A percentile compares a stretch with the other conserved stretches of the same genome.
phyloP scores from a whole-genome alignment of 1,139 yeast species.

The Protomyces inouyei region DNA sequence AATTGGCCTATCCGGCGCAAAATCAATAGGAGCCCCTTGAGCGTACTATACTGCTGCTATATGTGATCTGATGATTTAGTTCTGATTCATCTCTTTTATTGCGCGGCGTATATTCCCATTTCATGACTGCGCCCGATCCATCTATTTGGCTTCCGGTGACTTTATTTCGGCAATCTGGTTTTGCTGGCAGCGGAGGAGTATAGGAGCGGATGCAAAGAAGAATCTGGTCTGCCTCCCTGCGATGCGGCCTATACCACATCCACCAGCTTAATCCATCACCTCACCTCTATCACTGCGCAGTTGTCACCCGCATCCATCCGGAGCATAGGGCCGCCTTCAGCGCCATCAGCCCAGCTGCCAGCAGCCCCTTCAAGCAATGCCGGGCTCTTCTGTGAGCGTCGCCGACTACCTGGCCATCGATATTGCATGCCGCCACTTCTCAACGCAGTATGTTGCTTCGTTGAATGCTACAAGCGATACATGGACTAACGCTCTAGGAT shows the following conservation, averaged over 20 bases:
- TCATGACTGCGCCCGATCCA: neutral
- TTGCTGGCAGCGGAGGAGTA: neutral
- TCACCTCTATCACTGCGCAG: too few species aligned
- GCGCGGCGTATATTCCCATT: too few species aligned
- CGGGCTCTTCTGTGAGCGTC: slow-evolving; percentile 18
- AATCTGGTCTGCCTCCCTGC: neutral
- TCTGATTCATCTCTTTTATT: too few species aligned
- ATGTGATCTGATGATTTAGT: too few species aligned
- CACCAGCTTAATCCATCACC: neutral
- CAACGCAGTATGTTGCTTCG: neutral
- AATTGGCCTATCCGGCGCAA: too few species aligned
- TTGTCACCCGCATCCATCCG: too few species aligned
- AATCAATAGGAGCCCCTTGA: too few species aligned
- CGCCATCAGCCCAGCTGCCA: too few species aligned
- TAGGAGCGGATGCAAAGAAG: neutral
- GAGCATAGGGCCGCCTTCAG: too few species aligned
- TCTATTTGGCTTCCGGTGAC: neutral
- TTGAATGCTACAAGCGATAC: neutral
- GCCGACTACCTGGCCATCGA: slow-evolving; percentile 25
- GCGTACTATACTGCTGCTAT: neutral
- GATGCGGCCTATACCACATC: neutral
- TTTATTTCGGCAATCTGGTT: neutral
- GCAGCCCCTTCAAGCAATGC: neutral
- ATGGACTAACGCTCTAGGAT: neutral
- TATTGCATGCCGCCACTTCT: slow-evolving; percentile 20